Conservation (phyloP, 345 rosid species). For the Erysimum cheiranthoides region DNA sequence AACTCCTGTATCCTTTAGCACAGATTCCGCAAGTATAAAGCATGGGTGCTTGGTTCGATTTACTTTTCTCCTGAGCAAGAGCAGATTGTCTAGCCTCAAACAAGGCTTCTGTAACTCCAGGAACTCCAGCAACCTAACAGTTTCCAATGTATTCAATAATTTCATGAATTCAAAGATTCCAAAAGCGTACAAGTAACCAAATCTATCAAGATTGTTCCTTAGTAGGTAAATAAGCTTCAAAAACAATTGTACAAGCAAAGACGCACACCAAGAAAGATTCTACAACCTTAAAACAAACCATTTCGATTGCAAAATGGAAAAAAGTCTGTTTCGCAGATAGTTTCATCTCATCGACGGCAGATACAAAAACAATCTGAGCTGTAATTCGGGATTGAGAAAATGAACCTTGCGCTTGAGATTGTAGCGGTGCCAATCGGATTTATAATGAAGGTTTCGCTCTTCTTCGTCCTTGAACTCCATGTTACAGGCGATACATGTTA, state of each 20-base stretch:
- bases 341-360: not conserved
- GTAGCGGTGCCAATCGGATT: conserved; percentile 99
- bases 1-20: conserved; percentile 80
- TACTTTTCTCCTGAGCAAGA: conserved; percentile 66
- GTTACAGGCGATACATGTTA: conserved; percentile 95
- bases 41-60: conserved; percentile 63
- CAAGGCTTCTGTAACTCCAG: conserved; percentile 88
- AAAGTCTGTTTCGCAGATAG: not conserved
- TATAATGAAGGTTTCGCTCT: conserved; percentile 86
- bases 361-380: too few species aligned
- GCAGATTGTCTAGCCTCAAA: conserved; percentile 81
- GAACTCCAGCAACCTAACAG: conserved; percentile 88
- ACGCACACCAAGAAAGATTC: not conserved
- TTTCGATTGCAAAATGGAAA: not conserved
- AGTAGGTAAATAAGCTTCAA: not conserved
- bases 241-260: not conserved
- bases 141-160: not conserved
- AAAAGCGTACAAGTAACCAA: not conserved
- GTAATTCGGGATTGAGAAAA: not conserved
- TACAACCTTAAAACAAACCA: not conserved
- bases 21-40: conserved; percentile 78
- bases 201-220: not conserved
- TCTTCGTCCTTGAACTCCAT: conserved; percentile 75
- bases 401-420: conserved; percentile 95
- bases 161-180: not conserved